Base-by-base conservation (phyloP, 805 yeast genomes). In the Wickerhamiella azyma region DNA sequence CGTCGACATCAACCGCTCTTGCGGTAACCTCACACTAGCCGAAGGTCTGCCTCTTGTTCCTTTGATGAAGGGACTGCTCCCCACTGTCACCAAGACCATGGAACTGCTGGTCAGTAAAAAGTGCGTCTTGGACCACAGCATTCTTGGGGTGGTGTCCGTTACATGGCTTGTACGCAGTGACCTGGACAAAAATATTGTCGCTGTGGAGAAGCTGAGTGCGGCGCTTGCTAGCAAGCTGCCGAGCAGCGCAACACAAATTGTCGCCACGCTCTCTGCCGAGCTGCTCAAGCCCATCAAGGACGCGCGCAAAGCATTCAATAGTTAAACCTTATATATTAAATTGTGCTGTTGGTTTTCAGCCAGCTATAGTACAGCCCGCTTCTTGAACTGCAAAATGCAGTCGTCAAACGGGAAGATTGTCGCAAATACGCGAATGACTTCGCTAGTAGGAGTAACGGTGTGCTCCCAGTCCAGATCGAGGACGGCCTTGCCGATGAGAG, bases 391-490 rank as follows among this genome's bases (percentile, higher is more conserved):
- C 62, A 92, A 67, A 53, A 84, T 75, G 61, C 94, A 77, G 63
- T 92, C 96, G 66, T 92, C 98, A 64, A 85, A 78, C 24, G 98
- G 98, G 82, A 92, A 92, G 61, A 92, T 86, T 16, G 98, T 92
- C 24, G 98, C 98, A 63, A 92, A 92, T 35, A 92, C 97, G 61
- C 85, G 84, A 59, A 92, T 86, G 59, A 85, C 79, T 68, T 92
- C 98, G 55, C 89, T 79, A 55, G 80, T 69, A 37, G 79, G 81
- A 19, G 98, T 92, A 40, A 81, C 77, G 53, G 77, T 73, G 64
- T 92, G 98, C 49, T 74, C 66, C 68, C 92, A 76, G 64, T 92
- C 88, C 45, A 86, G 73, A 55, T 74, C 67, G 75, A 92, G 65
- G 19, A 85, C 76, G 47, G 86, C 86, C 66, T 92, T 92, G 61